A percentile compares a stretch with the other conserved stretches of the same genome.
Conservation (phyloP, 352 stramenopile species). For the Phytophthora cactorum region DNA sequence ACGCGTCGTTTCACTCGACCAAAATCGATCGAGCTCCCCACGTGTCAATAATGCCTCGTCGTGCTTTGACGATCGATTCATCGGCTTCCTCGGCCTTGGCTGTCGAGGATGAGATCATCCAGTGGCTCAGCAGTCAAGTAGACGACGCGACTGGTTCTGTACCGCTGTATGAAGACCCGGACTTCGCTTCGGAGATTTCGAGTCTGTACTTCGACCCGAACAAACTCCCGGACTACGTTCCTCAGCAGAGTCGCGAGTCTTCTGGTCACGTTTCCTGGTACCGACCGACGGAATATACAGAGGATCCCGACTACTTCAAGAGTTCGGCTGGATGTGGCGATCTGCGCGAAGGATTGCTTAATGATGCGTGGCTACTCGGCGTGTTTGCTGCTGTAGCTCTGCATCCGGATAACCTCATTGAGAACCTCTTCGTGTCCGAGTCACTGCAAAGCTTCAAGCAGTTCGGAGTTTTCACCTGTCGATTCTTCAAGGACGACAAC, state of each 20-base stretch:
- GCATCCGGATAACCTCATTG: slow-evolving; percentile 86
- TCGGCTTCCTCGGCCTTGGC: slow-evolving; percentile 22
- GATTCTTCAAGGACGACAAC: slow-evolving; percentile 92
- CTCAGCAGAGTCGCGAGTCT: slow-evolving; percentile 24
- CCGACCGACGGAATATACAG: slow-evolving; percentile 72
- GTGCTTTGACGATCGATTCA: slow-evolving; percentile 20
- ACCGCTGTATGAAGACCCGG: slow-evolving; percentile 63
- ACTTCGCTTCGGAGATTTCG: slow-evolving; percentile 51
- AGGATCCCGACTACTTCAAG: slow-evolving; percentile 90
- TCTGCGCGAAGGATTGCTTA: slow-evolving; percentile 62
- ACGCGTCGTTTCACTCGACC: slow-evolving; percentile 16
- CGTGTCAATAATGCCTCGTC: slow-evolving; percentile 21
- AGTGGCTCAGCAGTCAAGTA: slow-evolving; percentile 37
- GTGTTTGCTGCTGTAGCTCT: slow-evolving; percentile 84
- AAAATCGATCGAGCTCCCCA: background rate
- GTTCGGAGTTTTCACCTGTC: slow-evolving; percentile 91
- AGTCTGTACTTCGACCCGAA: slow-evolving; percentile 65
- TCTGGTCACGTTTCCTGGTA: slow-evolving; percentile 56
- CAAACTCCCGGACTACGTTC: slow-evolving; percentile 70
- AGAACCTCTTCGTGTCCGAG: slow-evolving; percentile 92
- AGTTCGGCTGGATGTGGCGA: slow-evolving; percentile 61
- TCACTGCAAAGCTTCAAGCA: slow-evolving; percentile 78
- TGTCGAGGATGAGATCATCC: slow-evolving; percentile 58
- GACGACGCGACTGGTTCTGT: slow-evolving; percentile 19
- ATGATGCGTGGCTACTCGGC: slow-evolving; percentile 88